Conservation (phyloP, 2,329 filamentous ascomycete species). For the Colletotrichum tropicale region DNA sequence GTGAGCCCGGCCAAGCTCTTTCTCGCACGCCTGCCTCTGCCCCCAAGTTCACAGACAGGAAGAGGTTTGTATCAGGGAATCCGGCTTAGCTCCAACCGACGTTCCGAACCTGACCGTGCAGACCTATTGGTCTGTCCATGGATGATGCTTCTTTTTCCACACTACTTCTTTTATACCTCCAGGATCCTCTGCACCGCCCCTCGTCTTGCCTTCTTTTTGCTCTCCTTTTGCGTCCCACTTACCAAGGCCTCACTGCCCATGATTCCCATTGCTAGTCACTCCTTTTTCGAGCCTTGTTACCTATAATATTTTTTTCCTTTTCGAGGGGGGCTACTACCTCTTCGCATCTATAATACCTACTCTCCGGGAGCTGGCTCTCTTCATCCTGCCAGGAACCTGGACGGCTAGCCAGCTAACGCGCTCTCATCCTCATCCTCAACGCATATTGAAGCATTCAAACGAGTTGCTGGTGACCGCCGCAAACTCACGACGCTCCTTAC, state of each 20-base stretch:
- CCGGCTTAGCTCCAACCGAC: constrained; percentile 57
- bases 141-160: constrained; percentile 45
- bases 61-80: constrained; percentile 50
- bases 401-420: constrained; percentile 38
- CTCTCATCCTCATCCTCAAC: not conserved
- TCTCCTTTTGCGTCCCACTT: constrained; percentile 48
- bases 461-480: constrained; percentile 38
- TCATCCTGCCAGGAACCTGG: constrained; percentile 44
- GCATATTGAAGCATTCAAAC: constrained; percentile 38
- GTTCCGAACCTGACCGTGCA: constrained; percentile 53
- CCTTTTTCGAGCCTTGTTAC: constrained; percentile 43
- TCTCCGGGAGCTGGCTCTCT: constrained; percentile 60
- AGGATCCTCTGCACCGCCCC: constrained; percentile 53
- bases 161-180: constrained; percentile 58
- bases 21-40: constrained; percentile 25
- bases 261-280: constrained; percentile 52
- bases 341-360: constrained; percentile 43
- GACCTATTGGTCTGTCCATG: constrained; percentile 38
- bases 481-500: constrained; percentile 50
- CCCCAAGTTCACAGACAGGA: constrained; percentile 34
- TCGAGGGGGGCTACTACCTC: constrained; percentile 38
- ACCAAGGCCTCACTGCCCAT: constrained; percentile 38
- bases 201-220: constrained; percentile 43
- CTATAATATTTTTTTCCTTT: constrained; percentile 27
- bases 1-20: constrained; percentile 21